phyloP scores from a whole-genome alignment of 257 asterid genomes.

The Ilex asprella region DNA sequence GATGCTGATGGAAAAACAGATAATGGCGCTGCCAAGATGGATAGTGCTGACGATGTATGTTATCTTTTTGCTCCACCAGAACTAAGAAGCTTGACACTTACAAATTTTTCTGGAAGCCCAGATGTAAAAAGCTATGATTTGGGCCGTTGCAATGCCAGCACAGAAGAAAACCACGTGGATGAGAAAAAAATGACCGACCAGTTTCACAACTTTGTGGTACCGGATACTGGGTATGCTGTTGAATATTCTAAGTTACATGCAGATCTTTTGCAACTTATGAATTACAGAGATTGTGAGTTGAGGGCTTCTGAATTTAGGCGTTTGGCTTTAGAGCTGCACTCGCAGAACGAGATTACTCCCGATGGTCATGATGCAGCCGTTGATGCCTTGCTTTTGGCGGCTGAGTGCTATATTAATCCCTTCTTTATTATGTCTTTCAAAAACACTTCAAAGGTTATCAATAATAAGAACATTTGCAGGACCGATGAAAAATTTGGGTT shows the following conservation, averaged over 20 bases:
- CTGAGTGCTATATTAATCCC: conserved; percentile 89
- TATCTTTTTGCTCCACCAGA: conserved; percentile 88
- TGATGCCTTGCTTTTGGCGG: conserved; percentile 92
- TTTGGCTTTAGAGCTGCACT: conserved; percentile 69
- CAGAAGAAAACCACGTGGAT: conserved; percentile 26
- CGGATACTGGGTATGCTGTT: conserved; percentile 30
- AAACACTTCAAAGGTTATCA: conserved; percentile 32
- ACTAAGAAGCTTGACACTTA: conserved; percentile 53
- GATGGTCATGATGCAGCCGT: conserved; percentile 78
- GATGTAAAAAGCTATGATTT: conserved; percentile 38
- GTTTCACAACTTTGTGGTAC: conserved; percentile 17
- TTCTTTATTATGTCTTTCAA: conserved; percentile 57
- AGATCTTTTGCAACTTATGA: conserved; percentile 75
- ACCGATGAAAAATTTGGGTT: conserved; percentile 28
- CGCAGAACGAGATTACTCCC: conserved; percentile 48
- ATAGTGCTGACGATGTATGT: conserved; percentile 62
- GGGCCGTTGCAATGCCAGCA: conserved; percentile 25
- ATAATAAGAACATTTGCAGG: conserved; percentile 23
- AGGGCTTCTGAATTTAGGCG: conserved; percentile 92
- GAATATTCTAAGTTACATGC: conserved; percentile 47
- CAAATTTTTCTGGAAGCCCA: conserved; percentile 38
- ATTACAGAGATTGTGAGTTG: conserved; percentile 71
- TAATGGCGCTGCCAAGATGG: conserved; percentile 47
- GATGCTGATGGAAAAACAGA: conserved; percentile 50
- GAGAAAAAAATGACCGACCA: conserved; percentile 28